These are phyloP conservation scores for Pachysandra terminalis DNA, from an alignment of 164 flowering plant species.

Conservation along the genomic window DNA sequence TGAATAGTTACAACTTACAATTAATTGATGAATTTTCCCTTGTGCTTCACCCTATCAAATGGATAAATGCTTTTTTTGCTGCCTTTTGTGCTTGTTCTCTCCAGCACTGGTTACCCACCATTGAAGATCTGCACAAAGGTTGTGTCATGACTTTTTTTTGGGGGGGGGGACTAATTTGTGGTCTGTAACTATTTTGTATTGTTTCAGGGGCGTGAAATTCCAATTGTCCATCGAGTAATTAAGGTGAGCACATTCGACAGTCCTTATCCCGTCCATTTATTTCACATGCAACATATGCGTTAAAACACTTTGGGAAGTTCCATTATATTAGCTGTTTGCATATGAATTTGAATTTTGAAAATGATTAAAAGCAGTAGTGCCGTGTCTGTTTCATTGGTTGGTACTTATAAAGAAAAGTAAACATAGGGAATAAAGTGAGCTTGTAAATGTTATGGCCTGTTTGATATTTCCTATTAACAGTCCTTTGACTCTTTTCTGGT, in stretches of 20 bases:
- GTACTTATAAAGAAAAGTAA: too few relatives aligned
- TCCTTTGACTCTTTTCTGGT: too few relatives aligned
- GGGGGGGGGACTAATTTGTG: not conserved
- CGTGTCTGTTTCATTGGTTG: too few relatives aligned
- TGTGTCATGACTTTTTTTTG: not conserved
- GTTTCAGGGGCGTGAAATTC: slow-evolving; percentile 75
- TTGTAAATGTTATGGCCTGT: too few relatives aligned
- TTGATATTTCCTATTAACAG: too few relatives aligned
- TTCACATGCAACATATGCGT: too few relatives aligned
- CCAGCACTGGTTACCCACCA: not conserved
- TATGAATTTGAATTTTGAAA: too few relatives aligned
- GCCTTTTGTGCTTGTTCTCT: not conserved
- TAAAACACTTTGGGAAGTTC: not conserved
- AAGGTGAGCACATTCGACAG: slow-evolving; percentile 39
- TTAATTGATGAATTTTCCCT: not conserved
- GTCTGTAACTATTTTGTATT: not conserved
- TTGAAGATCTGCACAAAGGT: not conserved
- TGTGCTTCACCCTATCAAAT: not conserved
- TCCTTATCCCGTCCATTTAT: not conserved
- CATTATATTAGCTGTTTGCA: not conserved
- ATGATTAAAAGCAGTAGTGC: not conserved
- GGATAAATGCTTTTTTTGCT: not conserved
- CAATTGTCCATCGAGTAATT: slow-evolving; percentile 85
- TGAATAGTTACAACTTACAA: not conserved
- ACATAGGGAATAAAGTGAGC: too few relatives aligned